Percentiles rank a stretch among this genome's conserved stretches.
phyloP scores from a whole-genome alignment of 192 early-diverging fungal species.

The Chytriomyces confervae region DNA sequence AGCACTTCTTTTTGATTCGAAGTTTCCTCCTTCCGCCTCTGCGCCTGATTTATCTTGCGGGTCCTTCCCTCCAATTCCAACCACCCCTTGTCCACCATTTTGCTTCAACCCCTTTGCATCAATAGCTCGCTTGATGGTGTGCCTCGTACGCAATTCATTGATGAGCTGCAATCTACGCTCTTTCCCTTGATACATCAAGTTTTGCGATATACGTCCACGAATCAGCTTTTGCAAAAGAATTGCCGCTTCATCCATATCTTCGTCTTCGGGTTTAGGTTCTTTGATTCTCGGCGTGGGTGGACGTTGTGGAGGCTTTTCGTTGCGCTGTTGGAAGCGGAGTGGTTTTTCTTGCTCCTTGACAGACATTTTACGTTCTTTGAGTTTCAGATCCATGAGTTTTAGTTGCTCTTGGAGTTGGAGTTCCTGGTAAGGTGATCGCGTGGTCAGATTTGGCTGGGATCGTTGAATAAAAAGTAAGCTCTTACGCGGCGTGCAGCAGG shows the following conservation, averaged over 20 bases:
- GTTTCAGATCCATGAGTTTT: conserved; percentile 54
- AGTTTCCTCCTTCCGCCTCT: not conserved
- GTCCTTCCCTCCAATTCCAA: not conserved
- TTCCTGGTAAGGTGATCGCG: conserved; percentile 37
- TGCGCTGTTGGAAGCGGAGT: conserved; percentile 51
- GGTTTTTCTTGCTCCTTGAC: conserved; percentile 42
- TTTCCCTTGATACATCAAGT: conserved; percentile 63
- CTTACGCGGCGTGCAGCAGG: conserved; percentile 40
- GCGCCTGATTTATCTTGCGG: not conserved
- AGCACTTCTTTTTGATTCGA: not conserved
- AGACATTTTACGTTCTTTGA: conserved; percentile 49
- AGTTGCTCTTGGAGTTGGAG: conserved; percentile 59
- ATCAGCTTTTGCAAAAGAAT: conserved; percentile 61
- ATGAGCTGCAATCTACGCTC: conserved; percentile 60
- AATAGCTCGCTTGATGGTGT: conserved; percentile 44
- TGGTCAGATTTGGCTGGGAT: not conserved
- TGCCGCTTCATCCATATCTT: conserved; percentile 57
- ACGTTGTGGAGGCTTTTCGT: conserved; percentile 59
- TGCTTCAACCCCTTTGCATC: conserved; percentile 5
- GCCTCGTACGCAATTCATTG: conserved; percentile 59
- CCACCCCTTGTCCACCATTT: not conserved
- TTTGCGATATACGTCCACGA: conserved; percentile 62
- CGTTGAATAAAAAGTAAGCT: conserved; percentile 25
- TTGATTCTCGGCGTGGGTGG: conserved; percentile 57
- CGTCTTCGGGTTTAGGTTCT: conserved; percentile 48